Base-by-base conservation (phyloP, 2,329 filamentous ascomycete genomes). In the Colletotrichum gloeosporioides region DNA sequence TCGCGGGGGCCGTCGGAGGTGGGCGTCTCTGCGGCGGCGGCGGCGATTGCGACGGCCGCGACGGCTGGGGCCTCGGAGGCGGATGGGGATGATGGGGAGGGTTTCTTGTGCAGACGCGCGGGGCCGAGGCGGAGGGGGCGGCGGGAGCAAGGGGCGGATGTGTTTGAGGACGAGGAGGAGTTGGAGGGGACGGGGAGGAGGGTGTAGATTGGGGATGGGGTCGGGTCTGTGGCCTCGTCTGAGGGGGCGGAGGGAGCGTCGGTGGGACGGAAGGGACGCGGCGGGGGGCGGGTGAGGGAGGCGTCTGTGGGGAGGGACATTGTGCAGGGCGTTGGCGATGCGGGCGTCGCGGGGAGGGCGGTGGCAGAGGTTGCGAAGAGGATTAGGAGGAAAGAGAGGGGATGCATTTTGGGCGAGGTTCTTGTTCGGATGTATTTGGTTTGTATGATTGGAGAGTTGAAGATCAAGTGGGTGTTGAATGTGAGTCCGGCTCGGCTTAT, bases 281-380 rank as follows among this genome's bases (percentile, higher is more conserved):
- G 53, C 12, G 66, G 66, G 8, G 69, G 49, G 15, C 22, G 10
- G 29, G 61, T 18, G 44, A 9, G 22, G 29, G 22, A 44, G 18
- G 49, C 13, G 29, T 49, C 16, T 18, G 69, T 27, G 44, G 44
- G 44, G 44, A 49, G 44, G 25, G 64, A 32, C 49, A 25, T 18
- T 25, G 66, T 61, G 49, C n/a, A 15, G 22, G 69, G 61, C 10
- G 66, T 68, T 25, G 66, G 71, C 16, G 71, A 49, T 18, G 75
- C 75, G 34, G 67, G 53, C 10, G 72, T 65, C 49, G 69, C 71
- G 10, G 76, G 76, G 27, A 77, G 73, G 27, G 73, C 76, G 31
- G 6, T 3, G 39, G 62, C 7, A 1, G 59, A 27, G 16, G 69
- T 29, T 13, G 73, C 73, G 63, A 77, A 62, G 69, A 77, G 69